Percentiles rank a stretch among this genome's conserved stretches.
These are phyloP conservation scores for Hibiscus trionum DNA, from an alignment of 345 rosid genomes.

Conservation along the genomic window DNA sequence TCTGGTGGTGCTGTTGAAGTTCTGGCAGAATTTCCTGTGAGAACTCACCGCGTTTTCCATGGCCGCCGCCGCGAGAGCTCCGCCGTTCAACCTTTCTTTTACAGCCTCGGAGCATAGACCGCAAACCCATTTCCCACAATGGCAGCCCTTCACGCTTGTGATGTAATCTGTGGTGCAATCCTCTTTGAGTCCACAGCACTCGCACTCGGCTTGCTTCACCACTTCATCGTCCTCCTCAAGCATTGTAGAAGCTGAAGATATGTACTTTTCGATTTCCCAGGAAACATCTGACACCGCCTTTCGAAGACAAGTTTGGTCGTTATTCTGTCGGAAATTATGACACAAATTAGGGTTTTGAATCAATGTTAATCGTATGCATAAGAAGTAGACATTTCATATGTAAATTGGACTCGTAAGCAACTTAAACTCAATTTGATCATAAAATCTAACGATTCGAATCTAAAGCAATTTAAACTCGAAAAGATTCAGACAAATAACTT, in stretches of 20 bases:
- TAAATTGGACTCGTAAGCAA: not conserved
- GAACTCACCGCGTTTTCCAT: slow-evolving; percentile 29
- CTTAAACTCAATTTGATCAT: too few relatives aligned
- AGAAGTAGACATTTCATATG: not conserved
- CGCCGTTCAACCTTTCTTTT: slow-evolving; percentile 20
- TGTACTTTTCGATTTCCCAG: slow-evolving; percentile 14
- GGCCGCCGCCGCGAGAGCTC: slow-evolving; percentile 14
- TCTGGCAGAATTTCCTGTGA: slow-evolving; percentile 36
- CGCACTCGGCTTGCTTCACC: slow-evolving; percentile 33
- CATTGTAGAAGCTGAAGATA: not conserved
- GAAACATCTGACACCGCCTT: slow-evolving; percentile 32
- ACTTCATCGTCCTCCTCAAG: slow-evolving; percentile 37
- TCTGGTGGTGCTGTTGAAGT: slow-evolving; percentile 30
- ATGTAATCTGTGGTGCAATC: slow-evolving; percentile 37
- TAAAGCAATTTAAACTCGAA: too few relatives aligned
- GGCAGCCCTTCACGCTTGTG: slow-evolving; percentile 16
- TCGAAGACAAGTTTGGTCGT: slow-evolving; percentile 26
- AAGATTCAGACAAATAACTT: too few relatives aligned
- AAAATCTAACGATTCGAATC: too few relatives aligned
- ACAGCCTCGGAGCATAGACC: slow-evolving; percentile 51
- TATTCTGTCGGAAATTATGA: slow-evolving; percentile 5
- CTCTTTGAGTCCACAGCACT: slow-evolving; percentile 43
- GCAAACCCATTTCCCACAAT: slow-evolving; percentile 43
- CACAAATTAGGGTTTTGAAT: not conserved
- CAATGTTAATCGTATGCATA: not conserved